Percentiles rank a stretch among this genome's conserved stretches.
Evolutionary conservation across 164 flowering plant genomes (phyloP).

Genomic region (Santalum album): DNA sequence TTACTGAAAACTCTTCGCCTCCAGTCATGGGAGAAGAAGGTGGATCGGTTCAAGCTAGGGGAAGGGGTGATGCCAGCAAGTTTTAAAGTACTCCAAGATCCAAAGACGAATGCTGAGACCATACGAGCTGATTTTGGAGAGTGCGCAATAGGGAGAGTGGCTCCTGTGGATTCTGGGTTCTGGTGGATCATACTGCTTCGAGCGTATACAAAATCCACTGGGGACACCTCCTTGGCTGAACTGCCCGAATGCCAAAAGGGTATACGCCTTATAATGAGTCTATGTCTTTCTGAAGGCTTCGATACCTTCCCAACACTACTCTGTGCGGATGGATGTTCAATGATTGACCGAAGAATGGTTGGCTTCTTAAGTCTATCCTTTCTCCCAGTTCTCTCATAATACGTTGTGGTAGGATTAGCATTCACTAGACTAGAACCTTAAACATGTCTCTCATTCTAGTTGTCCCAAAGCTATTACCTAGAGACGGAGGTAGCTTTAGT

Average conservation of each 20-base stretch:
- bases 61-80: slow-evolving; percentile 54
- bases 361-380: slow-evolving; percentile 3
- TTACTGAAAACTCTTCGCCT: slow-evolving; percentile 45
- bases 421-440: no score
- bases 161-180: slow-evolving; percentile 60
- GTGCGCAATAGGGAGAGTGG: slow-evolving; percentile 45
- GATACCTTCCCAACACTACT: slow-evolving; percentile 57
- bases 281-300: slow-evolving; percentile 53
- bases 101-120: slow-evolving; percentile 28
- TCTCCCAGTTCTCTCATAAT: background rate
- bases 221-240: slow-evolving; percentile 44
- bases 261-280: slow-evolving; percentile 40
- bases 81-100: slow-evolving; percentile 39
- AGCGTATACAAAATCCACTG: slow-evolving; percentile 46
- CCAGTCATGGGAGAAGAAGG: slow-evolving; percentile 46
- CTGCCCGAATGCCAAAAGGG: slow-evolving; percentile 49
- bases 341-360: slow-evolving; percentile 66
- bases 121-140: slow-evolving; percentile 43
- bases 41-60: slow-evolving; percentile 38
- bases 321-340: slow-evolving; percentile 58
- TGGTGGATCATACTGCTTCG: slow-evolving; percentile 63
- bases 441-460: no score
- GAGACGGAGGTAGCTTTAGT: no score
- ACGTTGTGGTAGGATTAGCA: no score
- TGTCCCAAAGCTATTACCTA: no score